phyloP scores from a whole-genome alignment of 1,139 yeast genomes.

The Hemisphaericaspora subhashii region DNA sequence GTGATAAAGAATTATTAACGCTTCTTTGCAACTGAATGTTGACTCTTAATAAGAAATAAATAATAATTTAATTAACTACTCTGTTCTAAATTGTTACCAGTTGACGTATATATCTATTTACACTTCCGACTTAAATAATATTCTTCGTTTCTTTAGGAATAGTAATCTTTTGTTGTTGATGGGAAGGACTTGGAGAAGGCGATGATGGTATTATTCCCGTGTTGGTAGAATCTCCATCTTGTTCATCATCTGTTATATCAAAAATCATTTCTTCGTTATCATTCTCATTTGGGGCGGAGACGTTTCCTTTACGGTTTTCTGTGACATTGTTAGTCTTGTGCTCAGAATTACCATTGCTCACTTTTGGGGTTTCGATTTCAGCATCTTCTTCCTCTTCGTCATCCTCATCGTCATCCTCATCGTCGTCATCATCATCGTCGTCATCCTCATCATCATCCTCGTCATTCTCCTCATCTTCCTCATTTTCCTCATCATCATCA shows the following conservation, averaged over 20 bases:
- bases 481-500: conserved; percentile 40
- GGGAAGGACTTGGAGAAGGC: conserved; percentile 2
- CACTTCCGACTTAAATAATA: conserved; percentile 10
- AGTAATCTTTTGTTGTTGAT: conserved; percentile 16
- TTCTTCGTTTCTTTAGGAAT: conserved; percentile 19
- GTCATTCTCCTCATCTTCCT: conserved; percentile 37
- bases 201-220: conserved; percentile 11
- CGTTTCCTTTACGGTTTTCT: neutral
- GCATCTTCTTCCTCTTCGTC: conserved; percentile 35
- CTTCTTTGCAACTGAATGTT: too few species aligned
- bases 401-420: conserved; percentile 26
- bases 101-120: neutral
- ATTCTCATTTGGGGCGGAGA: conserved; percentile 9
- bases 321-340: too few species aligned
- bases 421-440: conserved; percentile 30
- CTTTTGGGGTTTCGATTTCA: too few species aligned
- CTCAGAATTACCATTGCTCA: too few species aligned
- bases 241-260: conserved; percentile 26
- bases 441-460: conserved; percentile 35
- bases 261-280: conserved; percentile 38
- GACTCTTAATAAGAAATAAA: too few species aligned
- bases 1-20: too few species aligned
- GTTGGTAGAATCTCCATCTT: conserved; percentile 11
- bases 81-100: neutral
- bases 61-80: conserved; percentile 1